Percentiles rank a stretch among this genome's conserved stretches.
Evolutionary conservation across 306 rosid species (phyloP).

Genomic region (Cucurbita pepo): DNA sequence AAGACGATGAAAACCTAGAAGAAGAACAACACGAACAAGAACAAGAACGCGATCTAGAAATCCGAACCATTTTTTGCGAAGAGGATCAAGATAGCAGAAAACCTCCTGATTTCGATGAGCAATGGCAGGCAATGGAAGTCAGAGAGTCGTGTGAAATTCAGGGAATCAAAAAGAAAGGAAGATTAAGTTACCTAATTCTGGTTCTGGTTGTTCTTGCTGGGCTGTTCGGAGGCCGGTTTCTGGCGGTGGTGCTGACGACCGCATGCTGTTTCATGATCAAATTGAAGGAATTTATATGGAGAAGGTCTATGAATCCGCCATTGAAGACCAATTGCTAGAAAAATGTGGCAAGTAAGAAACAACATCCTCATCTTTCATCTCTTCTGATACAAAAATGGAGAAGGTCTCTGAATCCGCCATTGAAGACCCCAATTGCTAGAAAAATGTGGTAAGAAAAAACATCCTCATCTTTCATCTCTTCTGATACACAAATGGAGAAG

Average conservation of each 20-base stretch:
- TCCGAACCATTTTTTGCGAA: neutral
- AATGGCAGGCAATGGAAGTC: neutral
- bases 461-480: neutral
- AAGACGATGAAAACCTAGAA: neutral
- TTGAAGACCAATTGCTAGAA: neutral
- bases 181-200: conserved; percentile 21
- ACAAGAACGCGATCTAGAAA: neutral
- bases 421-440: neutral
- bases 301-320: neutral
- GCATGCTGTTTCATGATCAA: conserved; percentile 38
- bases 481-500: neutral
- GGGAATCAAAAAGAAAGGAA: neutral
- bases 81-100: neutral
- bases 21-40: neutral
- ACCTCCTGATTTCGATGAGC: neutral
- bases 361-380: neutral
- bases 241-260: conserved; percentile 32
- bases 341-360: neutral
- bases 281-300: conserved; percentile 12
- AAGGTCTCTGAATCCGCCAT: neutral
- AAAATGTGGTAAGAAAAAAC: neutral
- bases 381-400: neutral
- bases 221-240: conserved; percentile 38
- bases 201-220: conserved; percentile 45
- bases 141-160: neutral